Conservation (phyloP, 176 grass and related monocot genomes). For the Luzula sylvatica region DNA sequence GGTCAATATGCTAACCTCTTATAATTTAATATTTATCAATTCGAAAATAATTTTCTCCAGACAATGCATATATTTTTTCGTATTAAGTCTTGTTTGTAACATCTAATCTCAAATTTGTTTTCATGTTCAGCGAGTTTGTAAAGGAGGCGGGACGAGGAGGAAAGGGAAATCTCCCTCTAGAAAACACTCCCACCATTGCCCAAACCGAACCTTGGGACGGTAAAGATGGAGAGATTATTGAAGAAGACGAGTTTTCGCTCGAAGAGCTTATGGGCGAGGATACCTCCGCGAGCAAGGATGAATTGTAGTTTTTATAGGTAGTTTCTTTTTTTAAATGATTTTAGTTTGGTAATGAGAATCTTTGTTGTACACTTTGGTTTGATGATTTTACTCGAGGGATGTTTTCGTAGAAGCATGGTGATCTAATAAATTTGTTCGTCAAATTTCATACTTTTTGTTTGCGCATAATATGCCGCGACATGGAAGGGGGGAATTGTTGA, state of each 20-base stretch:
- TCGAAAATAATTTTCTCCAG: too few relatives aligned
- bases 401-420: conserved; percentile 5
- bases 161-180: conserved; percentile 80
- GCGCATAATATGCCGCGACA: too few relatives aligned
- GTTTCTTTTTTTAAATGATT: background rate
- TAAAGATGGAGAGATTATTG: conserved; percentile 74
- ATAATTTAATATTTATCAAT: too few relatives aligned
- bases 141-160: conserved; percentile 87
- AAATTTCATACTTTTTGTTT: too few relatives aligned
- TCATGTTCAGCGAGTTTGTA: conserved; percentile 64
- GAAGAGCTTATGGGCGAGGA: conserved; percentile 70
- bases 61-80: too few relatives aligned
- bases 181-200: conserved; percentile 32
- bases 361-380: conserved; percentile 6
- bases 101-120: background rate
- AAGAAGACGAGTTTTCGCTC: conserved; percentile 96
- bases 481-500: too few relatives aligned
- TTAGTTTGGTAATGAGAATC: background rate
- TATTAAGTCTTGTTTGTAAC: too few relatives aligned
- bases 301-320: conserved; percentile 49
- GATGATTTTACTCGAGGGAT: conserved; percentile 12
- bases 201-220: conserved; percentile 88
- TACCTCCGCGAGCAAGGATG: conserved; percentile 37
- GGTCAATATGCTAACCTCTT: too few relatives aligned
- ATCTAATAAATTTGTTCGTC: too few relatives aligned